These are phyloP conservation scores for Solanum sparsipilum DNA, from an alignment of 257 asterid species.

Conservation along the genomic window DNA sequence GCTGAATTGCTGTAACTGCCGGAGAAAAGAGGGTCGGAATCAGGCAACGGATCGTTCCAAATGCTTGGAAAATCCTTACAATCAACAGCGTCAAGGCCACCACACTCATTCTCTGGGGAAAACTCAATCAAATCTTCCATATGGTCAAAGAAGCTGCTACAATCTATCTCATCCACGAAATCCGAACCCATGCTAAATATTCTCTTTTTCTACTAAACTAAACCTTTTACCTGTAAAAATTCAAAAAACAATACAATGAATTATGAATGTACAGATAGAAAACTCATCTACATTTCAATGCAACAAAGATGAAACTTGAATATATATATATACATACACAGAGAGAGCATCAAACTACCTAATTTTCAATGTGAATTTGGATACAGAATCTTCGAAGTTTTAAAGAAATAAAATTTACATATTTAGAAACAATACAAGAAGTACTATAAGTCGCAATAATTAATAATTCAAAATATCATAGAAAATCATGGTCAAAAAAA, in stretches of 20 bases:
- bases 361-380: background rate
- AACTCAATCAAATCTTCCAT: slow-evolving; percentile 85
- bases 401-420: background rate
- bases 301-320: background rate
- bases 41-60: slow-evolving; percentile 59
- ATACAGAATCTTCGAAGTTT: background rate
- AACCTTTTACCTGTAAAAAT: slow-evolving; percentile 10
- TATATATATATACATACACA: background rate
- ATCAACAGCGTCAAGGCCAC: slow-evolving; percentile 38
- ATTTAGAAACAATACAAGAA: background rate
- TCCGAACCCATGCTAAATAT: slow-evolving; percentile 36
- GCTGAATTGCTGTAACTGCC: slow-evolving; percentile 22
- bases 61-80: slow-evolving; percentile 48
- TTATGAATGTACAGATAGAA: background rate
- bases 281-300: background rate
- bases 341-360: background rate
- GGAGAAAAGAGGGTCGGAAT: slow-evolving; percentile 37
- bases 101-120: slow-evolving; percentile 60
- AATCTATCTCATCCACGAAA: slow-evolving; percentile 57
- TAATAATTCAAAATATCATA: background rate
- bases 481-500: background rate
- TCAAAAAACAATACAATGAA: background rate
- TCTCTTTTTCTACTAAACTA: background rate
- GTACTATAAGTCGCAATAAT: background rate
- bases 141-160: slow-evolving; percentile 79